Base-by-base conservation (phyloP, 169 alveolate species). In the Plasmodium inui region DNA sequence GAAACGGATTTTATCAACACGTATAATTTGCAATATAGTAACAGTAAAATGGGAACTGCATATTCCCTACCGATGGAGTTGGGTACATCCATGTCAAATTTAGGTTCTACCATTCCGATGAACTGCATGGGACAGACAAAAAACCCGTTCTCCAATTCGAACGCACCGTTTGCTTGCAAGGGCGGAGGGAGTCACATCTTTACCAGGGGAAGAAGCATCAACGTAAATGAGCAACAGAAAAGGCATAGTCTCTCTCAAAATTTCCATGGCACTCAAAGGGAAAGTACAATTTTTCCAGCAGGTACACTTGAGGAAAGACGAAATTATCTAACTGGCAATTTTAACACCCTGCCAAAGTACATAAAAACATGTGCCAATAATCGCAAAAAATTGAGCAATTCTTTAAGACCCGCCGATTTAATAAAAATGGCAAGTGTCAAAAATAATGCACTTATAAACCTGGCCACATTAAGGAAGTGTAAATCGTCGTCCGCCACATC, bases 321-420 rank as follows among this genome's bases (percentile, higher is more conserved):
- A 61, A 41, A 61, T 28, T 37, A 61, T 88, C 19, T 37, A 32
- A 61, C 83, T 9, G 30, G 71, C 0, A 84, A 50, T n/a, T 57
- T 53, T 61, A 22, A 22, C 70, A 39, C 32, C 28, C 76, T 91
- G 17, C 92, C 95, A 34, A 91, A 30, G 74, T 91, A 91, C 74
- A 76, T 32, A 28, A 91, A 73, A 57, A 81, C 95, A 5, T 91
- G 83, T 81, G 84, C 95, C 71, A 91, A 91, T 44, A 91, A 82
- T 34, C 41, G 95, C 82, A 81, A 32, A 34, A 91, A 91, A 39
- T 22, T 91, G 34, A 91, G 53, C 50, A 70, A 82, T 9, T 32
- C 50, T 44, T 10, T 91, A 9, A 88, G 74, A 8, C 32, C 72
- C 2, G 10, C 19, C 10, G 83, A 61, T 57, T 9, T 61, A 57